Evolutionary conservation across 179 eudicot species (phyloP), one percentile per base, ranked within the genome.

Genomic region (Beta corolliflora): DNA sequence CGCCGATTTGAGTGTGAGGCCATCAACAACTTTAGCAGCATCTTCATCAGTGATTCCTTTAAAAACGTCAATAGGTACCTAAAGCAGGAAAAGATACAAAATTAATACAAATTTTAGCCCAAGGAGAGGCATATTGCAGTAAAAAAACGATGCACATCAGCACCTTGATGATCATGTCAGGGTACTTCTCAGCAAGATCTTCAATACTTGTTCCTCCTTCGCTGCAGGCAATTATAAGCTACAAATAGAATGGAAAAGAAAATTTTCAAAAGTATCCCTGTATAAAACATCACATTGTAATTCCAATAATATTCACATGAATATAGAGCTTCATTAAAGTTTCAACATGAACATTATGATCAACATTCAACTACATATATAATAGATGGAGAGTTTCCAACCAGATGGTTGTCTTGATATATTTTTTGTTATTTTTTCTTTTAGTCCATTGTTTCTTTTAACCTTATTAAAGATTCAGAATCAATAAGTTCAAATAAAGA

Each of bases 1-100:
- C 86, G 94, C 94, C 29, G 82, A 91, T 83, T 84, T 89, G 19
- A 89, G 93, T 55, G 93, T 91, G 81, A 96, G 88, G 73, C 99
- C 99, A 85, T 94, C 98, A 45, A 94, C 99, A 41, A 96, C 99
- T 86, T 96, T 96, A n/a, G 94, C 92, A 79, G 99, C 99, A 92
- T 96, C 99, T 81, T 92, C 92, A 86, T 96, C 99, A 6, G 98
- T 94, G 66, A 96, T 96, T 85, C 99, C 98, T 68, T 77, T 87
- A 82, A 96, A 96, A 75, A 96, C 97, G 86, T 96, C 93, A 84
- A 96, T 87, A 46, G 99, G 96, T 12, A 96, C 99, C 99, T 96
- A 21, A 61, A 55, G 60, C 68, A 74, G 48, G 4, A 71, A 59
- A 48, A 64, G 15, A 48, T 45, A 77, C 36, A 36, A 70, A 53